Conservation (phyloP, 2,329 filamentous ascomycete species). For the Colletotrichum incanum region DNA sequence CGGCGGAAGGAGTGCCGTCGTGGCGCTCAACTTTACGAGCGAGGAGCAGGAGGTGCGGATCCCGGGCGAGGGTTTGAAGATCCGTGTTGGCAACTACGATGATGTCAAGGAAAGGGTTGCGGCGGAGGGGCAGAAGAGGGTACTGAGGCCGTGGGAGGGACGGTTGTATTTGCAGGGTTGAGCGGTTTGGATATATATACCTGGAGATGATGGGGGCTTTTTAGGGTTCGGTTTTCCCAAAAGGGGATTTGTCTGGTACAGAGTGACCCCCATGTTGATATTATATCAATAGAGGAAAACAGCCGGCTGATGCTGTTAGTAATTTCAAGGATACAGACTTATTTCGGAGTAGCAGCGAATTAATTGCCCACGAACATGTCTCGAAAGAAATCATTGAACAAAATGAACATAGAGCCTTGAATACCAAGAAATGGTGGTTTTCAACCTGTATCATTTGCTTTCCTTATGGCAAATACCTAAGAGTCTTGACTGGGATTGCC, state of each 20-base stretch:
- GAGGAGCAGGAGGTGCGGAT: slow-evolving; percentile 49
- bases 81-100: slow-evolving; percentile 52
- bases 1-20: slow-evolving; percentile 49
- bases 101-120: slow-evolving; percentile 44
- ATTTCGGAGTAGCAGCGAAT: background rate
- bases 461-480: too few species aligned
- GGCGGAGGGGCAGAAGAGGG: slow-evolving; percentile 32
- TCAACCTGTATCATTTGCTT: too few species aligned
- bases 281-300: background rate
- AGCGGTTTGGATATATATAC: slow-evolving; percentile 4
- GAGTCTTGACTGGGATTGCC: too few species aligned
- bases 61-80: slow-evolving; percentile 42
- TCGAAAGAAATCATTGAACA: too few species aligned
- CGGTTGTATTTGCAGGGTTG: slow-evolving; percentile 50
- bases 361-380: too few species aligned
- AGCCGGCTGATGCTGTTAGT: background rate
- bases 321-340: background rate
- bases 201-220: background rate
- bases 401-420: too few species aligned
- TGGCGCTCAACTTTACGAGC: slow-evolving; percentile 58
- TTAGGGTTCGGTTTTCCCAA: background rate
- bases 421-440: too few species aligned
- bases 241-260: background rate
- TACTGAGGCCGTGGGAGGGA: slow-evolving; percentile 54
- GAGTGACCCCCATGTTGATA: background rate